A percentile compares a stretch with the other conserved stretches of the same genome.
phyloP scores from a whole-genome alignment of 805 yeast genomes.

The Barnettozyma salicaria region DNA sequence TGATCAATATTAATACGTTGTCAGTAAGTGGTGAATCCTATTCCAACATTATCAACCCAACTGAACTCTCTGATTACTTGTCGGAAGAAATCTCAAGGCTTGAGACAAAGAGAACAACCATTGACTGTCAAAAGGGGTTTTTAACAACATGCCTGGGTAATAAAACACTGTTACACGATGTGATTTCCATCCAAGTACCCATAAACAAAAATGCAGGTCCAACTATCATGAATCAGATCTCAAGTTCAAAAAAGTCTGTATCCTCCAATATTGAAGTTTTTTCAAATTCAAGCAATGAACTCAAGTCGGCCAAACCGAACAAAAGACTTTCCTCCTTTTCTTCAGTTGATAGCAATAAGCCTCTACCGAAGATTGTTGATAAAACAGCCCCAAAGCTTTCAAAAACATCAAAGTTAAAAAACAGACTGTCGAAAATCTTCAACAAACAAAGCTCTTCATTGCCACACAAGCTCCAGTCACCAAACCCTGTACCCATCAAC shows the following conservation, averaged over 20 bases:
- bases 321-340: slow-evolving; percentile 18
- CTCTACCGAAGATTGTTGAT: slow-evolving; percentile 15
- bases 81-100: slow-evolving; percentile 33
- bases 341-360: slow-evolving; percentile 19
- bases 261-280: background rate
- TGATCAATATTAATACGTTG: slow-evolving; percentile 21
- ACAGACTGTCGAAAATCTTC: slow-evolving; percentile 24
- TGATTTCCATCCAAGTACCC: slow-evolving; percentile 1
- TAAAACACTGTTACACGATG: slow-evolving; percentile 7
- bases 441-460: slow-evolving; percentile 2
- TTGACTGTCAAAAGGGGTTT: slow-evolving; percentile 11
- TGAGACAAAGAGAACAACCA: slow-evolving; percentile 16
- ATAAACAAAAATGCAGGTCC: too few relatives aligned
- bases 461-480: background rate
- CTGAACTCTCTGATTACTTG: slow-evolving; percentile 32
- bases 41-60: slow-evolving; percentile 24
- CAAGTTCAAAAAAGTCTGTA: slow-evolving; percentile 5
- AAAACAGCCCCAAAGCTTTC: background rate
- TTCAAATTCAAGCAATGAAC: background rate
- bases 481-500: background rate
- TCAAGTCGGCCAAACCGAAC: background rate
- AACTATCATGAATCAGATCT: slow-evolving; percentile 10
- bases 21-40: slow-evolving; percentile 22
- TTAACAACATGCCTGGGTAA: slow-evolving; percentile 11
- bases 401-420: slow-evolving; percentile 14